Evolutionary conservation across 805 yeast species (phyloP).

Genomic region (Nakazawaea pomicola): DNA sequence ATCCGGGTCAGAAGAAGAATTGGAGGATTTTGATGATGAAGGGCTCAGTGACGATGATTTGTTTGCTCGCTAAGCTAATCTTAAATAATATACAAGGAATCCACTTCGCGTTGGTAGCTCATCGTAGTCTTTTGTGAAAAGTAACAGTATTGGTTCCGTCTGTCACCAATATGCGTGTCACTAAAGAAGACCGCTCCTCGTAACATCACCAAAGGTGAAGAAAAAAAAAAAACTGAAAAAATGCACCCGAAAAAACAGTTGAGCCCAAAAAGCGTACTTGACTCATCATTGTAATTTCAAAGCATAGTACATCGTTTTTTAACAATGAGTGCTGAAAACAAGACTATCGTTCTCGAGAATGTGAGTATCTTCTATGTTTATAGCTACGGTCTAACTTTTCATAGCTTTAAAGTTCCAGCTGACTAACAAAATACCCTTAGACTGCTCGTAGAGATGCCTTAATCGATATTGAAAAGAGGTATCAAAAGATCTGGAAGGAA

Average conservation of each 20-base stretch:
- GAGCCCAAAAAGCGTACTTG: background rate
- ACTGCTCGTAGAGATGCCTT: conserved; percentile 95
- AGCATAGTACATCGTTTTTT: background rate
- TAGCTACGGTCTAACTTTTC: too few species aligned
- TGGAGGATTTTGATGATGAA: conserved; percentile 46
- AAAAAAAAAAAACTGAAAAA: background rate
- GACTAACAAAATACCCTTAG: conserved; percentile 26
- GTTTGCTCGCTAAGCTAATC: conserved; percentile 9
- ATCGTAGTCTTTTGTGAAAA: too few species aligned
- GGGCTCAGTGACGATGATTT: conserved; percentile 49
- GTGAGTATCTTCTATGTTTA: conserved; percentile 22
- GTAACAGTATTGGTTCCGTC: too few species aligned
- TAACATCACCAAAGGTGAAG: background rate
- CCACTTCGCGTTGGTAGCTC: too few species aligned
- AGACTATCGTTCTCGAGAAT: conserved; percentile 38
- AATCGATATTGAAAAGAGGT: conserved; percentile 81
- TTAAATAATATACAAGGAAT: too few species aligned
- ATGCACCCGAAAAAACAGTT: too few species aligned
- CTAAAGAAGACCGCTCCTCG: background rate
- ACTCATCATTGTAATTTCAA: background rate
- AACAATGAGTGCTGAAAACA: conserved; percentile 21
- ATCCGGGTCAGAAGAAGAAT: conserved; percentile 38
- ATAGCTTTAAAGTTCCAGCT: background rate
- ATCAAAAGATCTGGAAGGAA: conserved; percentile 82
- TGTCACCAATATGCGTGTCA: too few species aligned